phyloP scores from a whole-genome alignment of 148 eudicot genomes.

The Amaranthus hypochondriacus region DNA sequence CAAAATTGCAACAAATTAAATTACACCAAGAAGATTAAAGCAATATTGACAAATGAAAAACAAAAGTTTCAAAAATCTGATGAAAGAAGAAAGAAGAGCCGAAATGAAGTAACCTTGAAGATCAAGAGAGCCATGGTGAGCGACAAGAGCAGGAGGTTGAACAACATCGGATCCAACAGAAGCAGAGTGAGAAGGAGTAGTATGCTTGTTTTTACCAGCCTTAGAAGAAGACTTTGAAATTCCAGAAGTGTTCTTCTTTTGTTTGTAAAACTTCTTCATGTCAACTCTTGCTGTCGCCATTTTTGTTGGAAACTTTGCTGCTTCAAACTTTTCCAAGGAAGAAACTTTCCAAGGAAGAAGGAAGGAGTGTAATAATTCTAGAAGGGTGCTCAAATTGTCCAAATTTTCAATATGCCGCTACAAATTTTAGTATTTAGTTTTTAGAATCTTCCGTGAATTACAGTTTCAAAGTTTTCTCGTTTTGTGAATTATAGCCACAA shows the following conservation, averaged over 20 bases:
- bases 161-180: conserved; percentile 28
- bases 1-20: background rate
- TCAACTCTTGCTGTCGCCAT: conserved; percentile 30
- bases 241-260: conserved; percentile 38
- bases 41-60: background rate
- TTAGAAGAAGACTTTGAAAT: conserved; percentile 8
- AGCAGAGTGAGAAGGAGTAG: conserved; percentile 34
- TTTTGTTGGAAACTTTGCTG: background rate
- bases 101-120: conserved; percentile 35
- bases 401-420: too few species aligned
- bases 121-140: conserved; percentile 35
- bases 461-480: too few species aligned
- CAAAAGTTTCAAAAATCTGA: background rate
- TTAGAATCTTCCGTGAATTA: too few species aligned
- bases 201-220: conserved; percentile 16
- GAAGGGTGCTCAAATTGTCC: too few species aligned
- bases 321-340: conserved; percentile 11
- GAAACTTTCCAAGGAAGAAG: background rate
- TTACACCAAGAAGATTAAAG: background rate
- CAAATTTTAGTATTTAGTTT: too few species aligned
- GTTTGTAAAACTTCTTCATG: conserved; percentile 51
- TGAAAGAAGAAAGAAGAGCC: background rate
- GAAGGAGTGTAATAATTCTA: too few species aligned
- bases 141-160: conserved; percentile 38
- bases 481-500: too few species aligned